phyloP scores from a whole-genome alignment of 768 basidiomycete species.

The Mycena venus region DNA sequence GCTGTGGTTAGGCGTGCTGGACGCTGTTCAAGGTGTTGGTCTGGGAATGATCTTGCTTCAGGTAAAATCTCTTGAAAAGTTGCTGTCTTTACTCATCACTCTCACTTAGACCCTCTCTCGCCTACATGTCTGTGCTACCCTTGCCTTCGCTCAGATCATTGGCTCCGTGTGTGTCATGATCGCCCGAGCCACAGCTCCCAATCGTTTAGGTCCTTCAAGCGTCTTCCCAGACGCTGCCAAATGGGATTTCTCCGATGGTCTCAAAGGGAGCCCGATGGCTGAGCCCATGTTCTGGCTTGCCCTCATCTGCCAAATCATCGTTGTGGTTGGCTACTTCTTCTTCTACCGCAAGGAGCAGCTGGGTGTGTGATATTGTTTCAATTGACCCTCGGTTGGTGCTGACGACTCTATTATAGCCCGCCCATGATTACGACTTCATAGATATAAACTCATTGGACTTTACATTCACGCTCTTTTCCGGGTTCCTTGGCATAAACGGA shows the following conservation, averaged over 20 bases:
- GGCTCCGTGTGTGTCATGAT: conserved; percentile 94
- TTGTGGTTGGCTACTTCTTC: conserved; percentile 95
- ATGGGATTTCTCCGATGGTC: conserved; percentile 87
- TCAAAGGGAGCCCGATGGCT: conserved; percentile 85
- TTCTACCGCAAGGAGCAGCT: conserved; percentile 98
- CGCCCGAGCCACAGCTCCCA: conserved; percentile 91
- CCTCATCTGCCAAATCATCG: conserved; percentile 81
- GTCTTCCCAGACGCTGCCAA: conserved; percentile 94
- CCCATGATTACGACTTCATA: conserved; percentile 46
- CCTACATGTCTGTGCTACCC: conserved; percentile 93
- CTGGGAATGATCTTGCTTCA: conserved; percentile 92
- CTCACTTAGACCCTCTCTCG: conserved; percentile 81
- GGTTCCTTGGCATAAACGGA: conserved; percentile 25
- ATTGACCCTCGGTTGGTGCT: not conserved
- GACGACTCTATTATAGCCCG: conserved; percentile 44
- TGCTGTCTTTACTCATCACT: conserved; percentile 29
- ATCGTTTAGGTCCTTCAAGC: conserved; percentile 87
- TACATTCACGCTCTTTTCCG: conserved; percentile 22
- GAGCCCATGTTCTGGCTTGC: conserved; percentile 92
- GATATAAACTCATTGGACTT: conserved; percentile 25
- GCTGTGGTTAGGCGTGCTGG: conserved; percentile 96
- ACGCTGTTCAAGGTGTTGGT: conserved; percentile 95
- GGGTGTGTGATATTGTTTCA: conserved; percentile 57
- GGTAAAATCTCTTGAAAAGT: conserved; percentile 48
- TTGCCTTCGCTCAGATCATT: conserved; percentile 91